Evolutionary conservation across 108 stramenopile species (phyloP).

Genomic region (Aureococcus anophagefferens): DNA sequence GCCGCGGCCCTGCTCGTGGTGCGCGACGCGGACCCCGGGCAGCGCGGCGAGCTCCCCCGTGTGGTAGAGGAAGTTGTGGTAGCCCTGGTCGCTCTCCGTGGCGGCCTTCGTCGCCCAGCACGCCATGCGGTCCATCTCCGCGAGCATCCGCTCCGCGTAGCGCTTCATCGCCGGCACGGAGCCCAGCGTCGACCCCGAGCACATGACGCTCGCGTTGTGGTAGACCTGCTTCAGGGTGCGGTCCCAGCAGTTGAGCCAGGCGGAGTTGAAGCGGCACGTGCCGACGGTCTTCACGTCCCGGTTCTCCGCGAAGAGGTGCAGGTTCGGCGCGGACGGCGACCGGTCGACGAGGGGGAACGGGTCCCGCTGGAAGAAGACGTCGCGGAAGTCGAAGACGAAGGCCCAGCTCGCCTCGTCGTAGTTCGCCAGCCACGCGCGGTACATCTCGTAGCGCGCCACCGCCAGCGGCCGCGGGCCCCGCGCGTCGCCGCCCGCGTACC

Average conservation of each 20-base stretch:
- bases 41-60: constrained; percentile 5
- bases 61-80: constrained; percentile 18
- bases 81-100: constrained; percentile 18
- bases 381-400: constrained; percentile 17
- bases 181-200: constrained; percentile 17
- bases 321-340: neutral
- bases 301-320: constrained; percentile 15
- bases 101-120: neutral
- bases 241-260: constrained; percentile 12
- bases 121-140: constrained; percentile 10
- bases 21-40: constrained; percentile 5
- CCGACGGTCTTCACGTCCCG: constrained; percentile 14
- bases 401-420: constrained; percentile 2
- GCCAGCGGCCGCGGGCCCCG: constrained; percentile 7
- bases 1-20: constrained; percentile 14
- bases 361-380: constrained; percentile 15
- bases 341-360: constrained; percentile 2
- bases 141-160: constrained; percentile 11
- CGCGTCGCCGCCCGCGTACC: constrained; percentile 1
- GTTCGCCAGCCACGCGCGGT: constrained; percentile 4
- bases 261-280: constrained; percentile 8
- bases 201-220: constrained; percentile 3
- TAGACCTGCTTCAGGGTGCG: neutral
- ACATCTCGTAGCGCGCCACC: constrained; percentile 10
- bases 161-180: neutral